Base-by-base conservation (phyloP, 345 rosid species). In the Hevea brasiliensis region DNA sequence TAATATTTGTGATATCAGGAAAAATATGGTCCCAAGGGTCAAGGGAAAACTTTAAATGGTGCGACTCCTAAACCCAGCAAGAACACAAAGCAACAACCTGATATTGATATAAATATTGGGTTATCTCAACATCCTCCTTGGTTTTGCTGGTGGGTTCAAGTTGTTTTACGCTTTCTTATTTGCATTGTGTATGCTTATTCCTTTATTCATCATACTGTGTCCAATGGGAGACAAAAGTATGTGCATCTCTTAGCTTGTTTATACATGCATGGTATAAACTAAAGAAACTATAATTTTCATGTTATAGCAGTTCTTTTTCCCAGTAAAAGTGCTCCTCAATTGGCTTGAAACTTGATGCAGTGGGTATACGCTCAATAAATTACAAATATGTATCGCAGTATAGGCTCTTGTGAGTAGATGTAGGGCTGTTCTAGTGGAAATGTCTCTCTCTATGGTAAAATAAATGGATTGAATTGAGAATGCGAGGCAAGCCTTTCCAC, bases 21-120 rank as follows among this genome's bases (percentile, higher is more conserved):
- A 81, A 94, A 92, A 42, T 94, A 92, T 61, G 98, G 98, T 68
- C 97, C 98, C 4, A 94, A 94, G 80, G 97, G 97, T 18, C 88
- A 65, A 50, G 86, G 82, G 23, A 87, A 83, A 74, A 24, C 76
- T 35, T 73, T 75, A 8, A 92, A 83, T 81, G 89, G 88, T 41
- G 81, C 84, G 17, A 87, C 86, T 75, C 88, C 85, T 21, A 92
- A 94, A 77, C 74, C 87, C 32, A 84, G 73, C 65, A 89, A 92
- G 68, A 80, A 78, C 20, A 53, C 84, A 0, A 90, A 89, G 85
- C 86, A 85, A 65, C 81, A 86, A 26, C 93, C 88, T 11, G 97
- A 89, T 56, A 65, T 89, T 57, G 95, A 94, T 79, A 80, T 88
- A 42, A 82, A 76, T 65, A 91, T 90, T 20, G 98, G 98, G 20